Percentiles rank a stretch among this genome's conserved stretches.
These are phyloP conservation scores for Trypethelium eluteriae DNA, from an alignment of 495 filamentous ascomycete species.

Conservation along the genomic window DNA sequence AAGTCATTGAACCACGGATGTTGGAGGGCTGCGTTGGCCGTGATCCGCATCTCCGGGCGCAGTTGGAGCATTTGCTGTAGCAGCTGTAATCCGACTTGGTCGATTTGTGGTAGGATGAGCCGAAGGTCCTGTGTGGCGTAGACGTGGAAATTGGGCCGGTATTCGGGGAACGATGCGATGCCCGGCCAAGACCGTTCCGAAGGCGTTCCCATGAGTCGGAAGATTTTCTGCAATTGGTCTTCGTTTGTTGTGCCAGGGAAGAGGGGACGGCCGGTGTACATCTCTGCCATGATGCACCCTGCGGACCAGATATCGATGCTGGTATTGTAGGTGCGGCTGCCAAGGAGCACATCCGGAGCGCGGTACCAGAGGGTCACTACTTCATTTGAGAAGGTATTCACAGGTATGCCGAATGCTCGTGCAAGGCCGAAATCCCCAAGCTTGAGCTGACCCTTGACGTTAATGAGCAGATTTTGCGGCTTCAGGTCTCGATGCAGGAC, in stretches of 20 bases:
- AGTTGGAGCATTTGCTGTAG: conserved; percentile 86
- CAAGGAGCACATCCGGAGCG: conserved; percentile 85
- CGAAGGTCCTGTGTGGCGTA: conserved; percentile 89
- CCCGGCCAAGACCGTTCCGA: conserved; percentile 89
- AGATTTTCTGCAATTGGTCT: conserved; percentile 90
- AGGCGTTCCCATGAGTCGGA: conserved; percentile 93
- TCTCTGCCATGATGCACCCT: conserved; percentile 97
- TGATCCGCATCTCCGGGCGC: conserved; percentile 83
- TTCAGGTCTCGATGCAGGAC: conserved; percentile 95
- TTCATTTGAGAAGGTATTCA: conserved; percentile 97
- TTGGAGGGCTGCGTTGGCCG: conserved; percentile 70
- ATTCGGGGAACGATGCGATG: conserved; percentile 83
- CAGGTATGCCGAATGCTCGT: conserved; percentile 88
- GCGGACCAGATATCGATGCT: conserved; percentile 98
- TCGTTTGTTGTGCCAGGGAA: conserved; percentile 96
- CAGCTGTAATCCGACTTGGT: conserved; percentile 75
- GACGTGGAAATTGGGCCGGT: conserved; percentile 86
- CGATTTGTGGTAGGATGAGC: conserved; percentile 81
- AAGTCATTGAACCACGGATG: conserved; percentile 86
- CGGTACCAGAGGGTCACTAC: conserved; percentile 97
- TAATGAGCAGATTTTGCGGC: conserved; percentile 91
- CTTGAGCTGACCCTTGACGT: conserved; percentile 57
- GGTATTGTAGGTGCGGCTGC: conserved; percentile 87
- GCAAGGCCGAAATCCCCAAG: conserved; percentile 93
- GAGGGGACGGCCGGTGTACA: conserved; percentile 87